phyloP scores from a whole-genome alignment of 2,329 filamentous ascomycete species.

The Purpureocillium lavendulum region DNA sequence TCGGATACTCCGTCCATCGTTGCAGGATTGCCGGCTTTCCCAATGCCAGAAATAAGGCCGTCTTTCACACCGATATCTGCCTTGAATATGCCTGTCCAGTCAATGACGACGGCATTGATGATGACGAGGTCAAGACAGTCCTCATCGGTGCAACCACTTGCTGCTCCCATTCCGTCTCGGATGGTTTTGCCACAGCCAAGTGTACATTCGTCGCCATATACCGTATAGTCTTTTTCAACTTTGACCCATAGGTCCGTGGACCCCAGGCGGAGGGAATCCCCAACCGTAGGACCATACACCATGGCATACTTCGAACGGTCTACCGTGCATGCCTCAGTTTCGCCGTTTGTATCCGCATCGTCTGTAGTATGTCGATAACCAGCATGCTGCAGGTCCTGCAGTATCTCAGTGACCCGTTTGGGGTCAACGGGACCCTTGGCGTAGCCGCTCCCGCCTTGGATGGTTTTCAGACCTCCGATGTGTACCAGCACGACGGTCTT shows the following conservation, averaged over 20 bases:
- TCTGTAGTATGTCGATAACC: slow-evolving; percentile 52
- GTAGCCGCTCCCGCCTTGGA: slow-evolving; percentile 75
- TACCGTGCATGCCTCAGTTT: slow-evolving; percentile 61
- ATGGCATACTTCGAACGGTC: slow-evolving; percentile 68
- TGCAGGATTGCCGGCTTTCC: slow-evolving; percentile 95
- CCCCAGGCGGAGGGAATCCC: slow-evolving; percentile 75
- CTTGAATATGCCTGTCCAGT: slow-evolving; percentile 91
- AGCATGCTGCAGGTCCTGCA: slow-evolving; percentile 56
- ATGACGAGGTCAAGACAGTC: slow-evolving; percentile 78
- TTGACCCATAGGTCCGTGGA: slow-evolving; percentile 83
- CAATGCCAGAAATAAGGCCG: slow-evolving; percentile 78
- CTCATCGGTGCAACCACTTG: slow-evolving; percentile 62
- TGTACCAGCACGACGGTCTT: slow-evolving; percentile 87
- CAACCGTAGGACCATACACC: slow-evolving; percentile 91
- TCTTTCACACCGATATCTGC: slow-evolving; percentile 91
- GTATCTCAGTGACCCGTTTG: slow-evolving; percentile 54
- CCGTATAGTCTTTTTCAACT: slow-evolving; percentile 78
- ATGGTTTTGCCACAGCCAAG: slow-evolving; percentile 94
- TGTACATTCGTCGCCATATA: slow-evolving; percentile 87
- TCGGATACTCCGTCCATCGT: slow-evolving; percentile 82
- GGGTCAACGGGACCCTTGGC: slow-evolving; percentile 65
- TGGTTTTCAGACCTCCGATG: slow-evolving; percentile 72
- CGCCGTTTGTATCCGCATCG: no score
- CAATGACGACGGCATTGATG: slow-evolving; percentile 81
- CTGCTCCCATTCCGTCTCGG: slow-evolving; percentile 92